Percentiles rank a stretch among this genome's conserved stretches.
phyloP scores from a whole-genome alignment of 2,329 filamentous ascomycete genomes.

The Aureobasidium sp. region DNA sequence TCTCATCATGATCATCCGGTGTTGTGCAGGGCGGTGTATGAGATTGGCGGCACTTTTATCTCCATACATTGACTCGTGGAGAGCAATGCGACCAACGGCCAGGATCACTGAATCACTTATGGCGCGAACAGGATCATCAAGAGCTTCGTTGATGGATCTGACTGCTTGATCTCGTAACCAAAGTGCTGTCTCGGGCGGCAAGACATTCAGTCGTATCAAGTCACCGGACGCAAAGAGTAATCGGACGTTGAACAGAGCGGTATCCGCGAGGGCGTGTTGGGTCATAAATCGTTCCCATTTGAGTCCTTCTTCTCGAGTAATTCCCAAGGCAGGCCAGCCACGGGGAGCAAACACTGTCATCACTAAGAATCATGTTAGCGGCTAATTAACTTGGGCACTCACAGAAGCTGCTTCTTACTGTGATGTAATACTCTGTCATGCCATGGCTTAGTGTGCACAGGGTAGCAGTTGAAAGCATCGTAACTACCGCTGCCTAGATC shows the following conservation, averaged over 20 bases:
- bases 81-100: conserved; percentile 33
- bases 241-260: conserved; percentile 26
- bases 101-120: conserved; percentile 37
- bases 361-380: conserved; percentile 13
- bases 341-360: conserved; percentile 25
- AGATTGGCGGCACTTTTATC: conserved; percentile 21
- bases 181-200: conserved; percentile 34
- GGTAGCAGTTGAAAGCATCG: conserved; percentile 25
- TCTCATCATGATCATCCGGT: conserved; percentile 25
- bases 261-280: conserved; percentile 25
- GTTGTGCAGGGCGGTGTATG: conserved; percentile 25
- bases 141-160: conserved; percentile 32
- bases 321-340: conserved; percentile 25
- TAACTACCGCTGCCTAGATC: conserved; percentile 12
- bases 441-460: conserved; percentile 23
- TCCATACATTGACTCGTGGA: conserved; percentile 27
- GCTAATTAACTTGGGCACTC: neutral
- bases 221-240: conserved; percentile 26
- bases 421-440: conserved; percentile 24
- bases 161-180: conserved; percentile 38
- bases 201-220: conserved; percentile 23
- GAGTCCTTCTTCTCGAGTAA: conserved; percentile 26
- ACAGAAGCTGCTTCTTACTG: conserved; percentile 12
- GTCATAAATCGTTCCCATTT: conserved; percentile 31
- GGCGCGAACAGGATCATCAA: conserved; percentile 23